Evolutionary conservation across 306 rosid genomes (phyloP).

Genomic region (Potentilla sterilis): DNA sequence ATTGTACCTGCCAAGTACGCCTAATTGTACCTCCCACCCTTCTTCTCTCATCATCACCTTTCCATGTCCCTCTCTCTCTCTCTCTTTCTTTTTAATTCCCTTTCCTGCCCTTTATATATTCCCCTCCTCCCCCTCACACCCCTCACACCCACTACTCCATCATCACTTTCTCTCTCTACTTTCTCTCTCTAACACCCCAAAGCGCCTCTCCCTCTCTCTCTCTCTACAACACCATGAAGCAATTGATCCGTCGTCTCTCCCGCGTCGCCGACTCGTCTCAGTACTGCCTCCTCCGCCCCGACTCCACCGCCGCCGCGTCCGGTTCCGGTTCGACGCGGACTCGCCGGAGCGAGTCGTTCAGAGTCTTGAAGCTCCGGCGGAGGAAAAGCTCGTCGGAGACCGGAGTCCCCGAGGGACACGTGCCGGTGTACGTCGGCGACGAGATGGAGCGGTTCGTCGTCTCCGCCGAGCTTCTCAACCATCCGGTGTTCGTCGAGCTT

Average conservation of each 20-base stretch:
- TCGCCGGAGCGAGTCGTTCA: constrained; percentile 34
- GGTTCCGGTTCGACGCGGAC: constrained; percentile 19
- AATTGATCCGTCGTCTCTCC: constrained; percentile 72
- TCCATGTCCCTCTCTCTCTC: constrained; percentile 44
- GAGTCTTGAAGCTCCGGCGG: constrained; percentile 26
- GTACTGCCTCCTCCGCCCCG: constrained; percentile 68
- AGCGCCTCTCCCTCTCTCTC: background rate
- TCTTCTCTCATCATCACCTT: constrained; percentile 61
- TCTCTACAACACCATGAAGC: constrained; percentile 51
- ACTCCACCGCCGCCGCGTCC: constrained; percentile 17
- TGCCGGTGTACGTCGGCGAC: constrained; percentile 91
- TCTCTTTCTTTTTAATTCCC: background rate
- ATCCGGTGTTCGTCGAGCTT: constrained; percentile 79
- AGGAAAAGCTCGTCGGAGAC: background rate
- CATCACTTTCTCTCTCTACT: constrained; percentile 10
- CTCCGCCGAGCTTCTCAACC: constrained; percentile 71
- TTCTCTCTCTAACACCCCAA: background rate
- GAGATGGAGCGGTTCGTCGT: constrained; percentile 88
- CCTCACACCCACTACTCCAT: constrained; percentile 16
- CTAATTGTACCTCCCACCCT: constrained; percentile 78
- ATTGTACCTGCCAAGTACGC: constrained; percentile 97
- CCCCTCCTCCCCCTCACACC: constrained; percentile 17
- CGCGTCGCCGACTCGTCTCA: constrained; percentile 90
- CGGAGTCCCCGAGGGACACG: constrained; percentile 68
- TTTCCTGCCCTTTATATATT: constrained; percentile 25